Evolutionary conservation across 225 moss, liverwort and hornwort species (phyloP), one percentile per base, ranked within the genome.

Genomic region (Asterella californica): DNA sequence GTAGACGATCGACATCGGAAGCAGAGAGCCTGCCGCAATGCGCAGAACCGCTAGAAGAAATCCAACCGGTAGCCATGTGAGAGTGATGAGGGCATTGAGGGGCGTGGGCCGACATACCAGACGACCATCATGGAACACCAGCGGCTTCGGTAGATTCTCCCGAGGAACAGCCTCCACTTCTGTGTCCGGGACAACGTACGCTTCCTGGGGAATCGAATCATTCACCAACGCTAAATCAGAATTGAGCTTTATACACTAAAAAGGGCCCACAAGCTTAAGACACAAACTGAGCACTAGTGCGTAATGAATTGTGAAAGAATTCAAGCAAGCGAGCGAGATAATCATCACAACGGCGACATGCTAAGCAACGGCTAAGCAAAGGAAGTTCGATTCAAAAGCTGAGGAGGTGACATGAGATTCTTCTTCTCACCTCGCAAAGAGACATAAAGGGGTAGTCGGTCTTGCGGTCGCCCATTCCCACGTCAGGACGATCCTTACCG

Each of bases 91-190:
- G 9, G 88, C 86, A 18, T 74, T 79, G 49, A 84, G 33, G 11
- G 86, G 86, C 74, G 83, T 84, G 19, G 88, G 88, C 15, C 86
- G 86, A 27, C 84, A 76, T 1, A 84, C 88, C 60, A 88, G 76
- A 21, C 88, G 88, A 15, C 88, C 88, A 45, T 88, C 88, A 61
- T 88, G 88, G 72, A 88, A 88, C 42, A 88, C 84, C 55, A 88
- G 57, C 19, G 86, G 88, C 64, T 81, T 86, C n/a, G 82, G 82
- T 24, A 88, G 78, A 18, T 82, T 76, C 8, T 83, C 86, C 59
- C 77, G 75, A 1, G 83, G 70, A 8, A 83, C 82, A 6, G 76
- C 78, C 0, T 81, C 81, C 57, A 82, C 83, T 50, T 76, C 49
- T 18, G n/a, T 54, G 63, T 37, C 68, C n/a, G 88, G 84, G 38